phyloP scores from a whole-genome alignment of 2,329 filamentous ascomycete genomes.

The Aspergillus jensenii region DNA sequence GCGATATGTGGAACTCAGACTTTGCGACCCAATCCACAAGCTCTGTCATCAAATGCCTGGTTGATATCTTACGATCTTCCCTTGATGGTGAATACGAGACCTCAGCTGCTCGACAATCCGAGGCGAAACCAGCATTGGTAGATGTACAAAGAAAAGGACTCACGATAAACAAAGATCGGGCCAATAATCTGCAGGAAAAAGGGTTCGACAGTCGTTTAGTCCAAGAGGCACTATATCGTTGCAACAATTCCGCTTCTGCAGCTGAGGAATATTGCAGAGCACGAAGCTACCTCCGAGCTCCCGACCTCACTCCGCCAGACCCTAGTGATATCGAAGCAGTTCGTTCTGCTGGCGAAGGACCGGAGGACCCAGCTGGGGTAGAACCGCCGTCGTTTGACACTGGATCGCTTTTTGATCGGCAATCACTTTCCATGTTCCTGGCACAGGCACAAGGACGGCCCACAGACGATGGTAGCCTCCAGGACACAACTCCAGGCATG shows the following conservation, averaged over 20 bases:
- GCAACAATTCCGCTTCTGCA: slow-evolving; percentile 62
- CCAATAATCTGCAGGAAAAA: slow-evolving; percentile 46
- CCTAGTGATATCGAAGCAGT: slow-evolving; percentile 51
- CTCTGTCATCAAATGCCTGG: slow-evolving; percentile 72
- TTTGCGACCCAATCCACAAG: slow-evolving; percentile 79
- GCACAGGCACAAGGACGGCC: slow-evolving; percentile 29
- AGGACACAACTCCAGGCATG: slow-evolving; percentile 22
- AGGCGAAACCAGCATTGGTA: slow-evolving; percentile 54
- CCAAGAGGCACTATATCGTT: slow-evolving; percentile 78
- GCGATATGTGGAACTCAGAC: slow-evolving; percentile 79
- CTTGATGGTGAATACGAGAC: slow-evolving; percentile 75
- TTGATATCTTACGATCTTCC: slow-evolving; percentile 80
- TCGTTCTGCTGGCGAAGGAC: slow-evolving; percentile 29
- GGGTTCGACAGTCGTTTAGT: slow-evolving; percentile 63
- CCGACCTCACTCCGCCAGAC: slow-evolving; percentile 67
- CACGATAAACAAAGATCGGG: slow-evolving; percentile 50
- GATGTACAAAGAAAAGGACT: slow-evolving; percentile 53
- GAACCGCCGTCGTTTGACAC: slow-evolving; percentile 28
- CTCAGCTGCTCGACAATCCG: slow-evolving; percentile 61
- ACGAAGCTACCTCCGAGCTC: slow-evolving; percentile 57
- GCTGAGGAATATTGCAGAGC: slow-evolving; percentile 75
- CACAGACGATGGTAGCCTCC: slow-evolving; percentile 22
- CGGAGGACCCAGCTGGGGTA: slow-evolving; percentile 28
- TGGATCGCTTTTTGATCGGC: slow-evolving; percentile 27
- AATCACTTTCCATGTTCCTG: slow-evolving; percentile 36